Conservation (phyloP, 2,329 filamentous ascomycete species). For the Ascochyta fabae region DNA sequence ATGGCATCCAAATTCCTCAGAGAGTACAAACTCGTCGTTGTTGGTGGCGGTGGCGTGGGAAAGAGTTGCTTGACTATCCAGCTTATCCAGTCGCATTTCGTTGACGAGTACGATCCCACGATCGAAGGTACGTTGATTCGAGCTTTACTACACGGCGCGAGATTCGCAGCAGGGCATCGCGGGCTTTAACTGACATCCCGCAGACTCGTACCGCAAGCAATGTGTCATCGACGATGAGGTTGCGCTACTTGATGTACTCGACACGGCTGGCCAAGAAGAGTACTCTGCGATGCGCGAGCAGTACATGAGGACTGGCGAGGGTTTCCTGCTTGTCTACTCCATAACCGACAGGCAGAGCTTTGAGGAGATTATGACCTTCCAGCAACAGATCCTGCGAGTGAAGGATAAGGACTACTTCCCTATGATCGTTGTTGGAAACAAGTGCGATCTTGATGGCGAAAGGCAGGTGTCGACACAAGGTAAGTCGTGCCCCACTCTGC, state of each 20-base stretch:
- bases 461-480: conserved; percentile 91
- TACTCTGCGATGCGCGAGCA: conserved; percentile 99
- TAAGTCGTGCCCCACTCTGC: conserved; percentile 54
- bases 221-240: conserved; percentile 99
- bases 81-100: conserved; percentile 82
- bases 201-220: conserved; percentile 99
- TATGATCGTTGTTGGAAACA: conserved; percentile 98
- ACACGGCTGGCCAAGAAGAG: conserved; percentile 98
- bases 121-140: conserved; percentile 78
- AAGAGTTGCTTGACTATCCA: conserved; percentile 99
- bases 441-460: conserved; percentile 96
- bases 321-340: conserved; percentile 96
- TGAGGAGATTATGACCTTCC: conserved; percentile 97
- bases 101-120: conserved; percentile 98
- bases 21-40: conserved; percentile 75
- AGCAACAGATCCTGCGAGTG: conserved; percentile 96
- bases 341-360: conserved; percentile 98
- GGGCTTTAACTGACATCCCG: conserved; percentile 1
- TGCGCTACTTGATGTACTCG: conserved; percentile 94
- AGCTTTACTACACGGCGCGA: not conserved
- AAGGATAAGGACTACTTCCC: conserved; percentile 99
- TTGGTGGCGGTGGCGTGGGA: conserved; percentile 96
- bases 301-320: conserved; percentile 99
- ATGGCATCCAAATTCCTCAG: conserved; percentile 55
- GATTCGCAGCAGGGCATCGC: not conserved